These are phyloP conservation scores for Microsporum audouinii DNA, from an alignment of 2,329 filamentous ascomycete genomes.

Conservation along the genomic window DNA sequence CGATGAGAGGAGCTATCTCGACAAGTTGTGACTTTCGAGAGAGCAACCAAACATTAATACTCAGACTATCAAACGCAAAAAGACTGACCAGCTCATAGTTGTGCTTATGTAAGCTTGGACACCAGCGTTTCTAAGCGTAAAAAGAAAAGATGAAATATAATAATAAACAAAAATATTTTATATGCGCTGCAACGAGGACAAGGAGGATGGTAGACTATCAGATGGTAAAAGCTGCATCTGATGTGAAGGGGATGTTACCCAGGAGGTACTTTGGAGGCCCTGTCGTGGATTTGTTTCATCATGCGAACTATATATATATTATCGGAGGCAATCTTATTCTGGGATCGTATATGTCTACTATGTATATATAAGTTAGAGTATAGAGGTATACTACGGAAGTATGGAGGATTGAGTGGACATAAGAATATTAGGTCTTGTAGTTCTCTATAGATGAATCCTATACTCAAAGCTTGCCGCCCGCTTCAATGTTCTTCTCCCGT, in stretches of 20 bases:
- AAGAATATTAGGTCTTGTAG: too few relatives aligned
- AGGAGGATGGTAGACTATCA: neutral
- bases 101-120: neutral
- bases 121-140: neutral
- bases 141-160: neutral
- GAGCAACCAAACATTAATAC: neutral
- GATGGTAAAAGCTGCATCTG: neutral
- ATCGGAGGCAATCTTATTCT: too few relatives aligned
- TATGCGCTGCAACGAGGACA: neutral
- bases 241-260: neutral
- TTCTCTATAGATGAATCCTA: too few relatives aligned
- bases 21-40: neutral
- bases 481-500: too few relatives aligned
- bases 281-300: neutral
- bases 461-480: too few relatives aligned
- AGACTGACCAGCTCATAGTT: neutral
- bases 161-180: neutral
- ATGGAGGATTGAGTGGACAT: too few relatives aligned
- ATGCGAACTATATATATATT: too few relatives aligned
- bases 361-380: too few relatives aligned
- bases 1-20: conserved; percentile 6
- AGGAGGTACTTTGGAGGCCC: too few relatives aligned
- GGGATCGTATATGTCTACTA: too few relatives aligned
- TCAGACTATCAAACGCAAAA: neutral
- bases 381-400: too few relatives aligned